These are phyloP conservation scores for Cladosporium sp. DNA, from an alignment of 2,329 filamentous ascomycete species.

Conservation along the genomic window DNA sequence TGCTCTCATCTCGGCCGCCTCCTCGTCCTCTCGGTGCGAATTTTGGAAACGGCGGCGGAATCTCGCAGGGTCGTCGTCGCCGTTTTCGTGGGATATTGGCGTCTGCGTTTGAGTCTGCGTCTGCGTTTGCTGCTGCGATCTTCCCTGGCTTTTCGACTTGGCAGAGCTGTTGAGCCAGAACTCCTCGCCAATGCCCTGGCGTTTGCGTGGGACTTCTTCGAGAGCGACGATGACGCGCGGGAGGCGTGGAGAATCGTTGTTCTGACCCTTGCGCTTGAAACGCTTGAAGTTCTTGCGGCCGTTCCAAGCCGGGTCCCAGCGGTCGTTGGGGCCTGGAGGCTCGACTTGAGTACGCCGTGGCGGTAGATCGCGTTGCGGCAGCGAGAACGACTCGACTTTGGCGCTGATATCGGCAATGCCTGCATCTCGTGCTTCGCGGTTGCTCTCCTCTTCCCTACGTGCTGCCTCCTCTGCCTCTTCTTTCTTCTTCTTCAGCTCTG, in stretches of 20 bases:
- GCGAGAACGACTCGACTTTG: slow-evolving; percentile 73
- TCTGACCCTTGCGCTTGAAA: slow-evolving; percentile 62
- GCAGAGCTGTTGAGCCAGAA: slow-evolving; percentile 61
- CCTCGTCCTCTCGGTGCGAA: slow-evolving; percentile 32
- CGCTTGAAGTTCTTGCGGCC: slow-evolving; percentile 95
- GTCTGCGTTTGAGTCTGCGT: slow-evolving; percentile 18
- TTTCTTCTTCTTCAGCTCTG: slow-evolving; percentile 57
- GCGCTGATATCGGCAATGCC: slow-evolving; percentile 74
- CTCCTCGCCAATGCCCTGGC: slow-evolving; percentile 71
- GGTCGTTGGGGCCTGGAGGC: slow-evolving; percentile 51
- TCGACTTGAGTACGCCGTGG: slow-evolving; percentile 34
- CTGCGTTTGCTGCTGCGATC: slow-evolving; percentile 26
- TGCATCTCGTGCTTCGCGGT: slow-evolving; percentile 60
- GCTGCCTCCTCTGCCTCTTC: slow-evolving; percentile 55
- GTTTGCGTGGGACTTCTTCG: slow-evolving; percentile 69
- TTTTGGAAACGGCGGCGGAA: slow-evolving; percentile 34
- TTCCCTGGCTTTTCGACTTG: slow-evolving; percentile 22
- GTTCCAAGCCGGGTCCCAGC: slow-evolving; percentile 90
- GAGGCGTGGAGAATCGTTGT: slow-evolving; percentile 48
- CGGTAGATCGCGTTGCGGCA: slow-evolving; percentile 47
- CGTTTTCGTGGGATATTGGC: slow-evolving; percentile 20
- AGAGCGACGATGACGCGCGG: slow-evolving; percentile 67
- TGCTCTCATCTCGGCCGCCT: slow-evolving; percentile 24
- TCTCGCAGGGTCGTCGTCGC: slow-evolving; percentile 27
- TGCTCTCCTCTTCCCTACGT: slow-evolving; percentile 65